Conservation (phyloP, 805 yeast species). For the Naumovozyma baii region DNA sequence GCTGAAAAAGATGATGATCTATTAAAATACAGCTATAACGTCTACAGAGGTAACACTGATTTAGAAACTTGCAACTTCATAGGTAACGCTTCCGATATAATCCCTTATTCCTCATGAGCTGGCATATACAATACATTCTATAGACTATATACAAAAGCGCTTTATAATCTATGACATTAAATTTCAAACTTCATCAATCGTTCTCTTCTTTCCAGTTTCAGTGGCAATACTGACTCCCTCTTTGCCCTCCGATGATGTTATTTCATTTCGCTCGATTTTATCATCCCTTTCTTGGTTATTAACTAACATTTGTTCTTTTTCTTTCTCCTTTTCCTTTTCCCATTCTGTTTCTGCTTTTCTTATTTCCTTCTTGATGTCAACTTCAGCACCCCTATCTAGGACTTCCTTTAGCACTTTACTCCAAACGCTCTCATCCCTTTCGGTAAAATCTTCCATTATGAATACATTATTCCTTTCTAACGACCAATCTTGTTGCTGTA, state of each 20-base stretch:
- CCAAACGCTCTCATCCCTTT: constrained; percentile 59
- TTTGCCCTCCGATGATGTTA: background rate
- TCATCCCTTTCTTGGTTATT: background rate
- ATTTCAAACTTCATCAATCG: constrained; percentile 6
- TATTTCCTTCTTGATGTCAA: constrained; percentile 35
- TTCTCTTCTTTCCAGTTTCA: constrained; percentile 8
- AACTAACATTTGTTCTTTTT: constrained; percentile 3
- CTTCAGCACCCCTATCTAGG: constrained; percentile 36
- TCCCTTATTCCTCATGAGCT: background rate
- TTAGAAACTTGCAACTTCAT: constrained; percentile 36
- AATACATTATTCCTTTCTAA: constrained; percentile 60
- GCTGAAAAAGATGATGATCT: constrained; percentile 9
- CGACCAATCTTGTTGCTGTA: constrained; percentile 77
- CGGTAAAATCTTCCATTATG: constrained; percentile 53
- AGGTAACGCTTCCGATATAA: constrained; percentile 21
- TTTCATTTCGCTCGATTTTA: background rate
- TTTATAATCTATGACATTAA: background rate
- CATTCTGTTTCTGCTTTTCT: constrained; percentile 22
- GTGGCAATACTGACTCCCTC: background rate
- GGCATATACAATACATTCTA: too few relatives aligned
- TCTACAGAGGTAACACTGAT: constrained; percentile 8
- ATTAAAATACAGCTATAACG: constrained; percentile 26
- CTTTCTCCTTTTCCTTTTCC: constrained; percentile 4
- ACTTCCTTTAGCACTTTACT: constrained; percentile 50
- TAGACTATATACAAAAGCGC: background rate